phyloP scores from a whole-genome alignment of 2,329 filamentous ascomycete genomes.

The Trichoderma brevicompactum region DNA sequence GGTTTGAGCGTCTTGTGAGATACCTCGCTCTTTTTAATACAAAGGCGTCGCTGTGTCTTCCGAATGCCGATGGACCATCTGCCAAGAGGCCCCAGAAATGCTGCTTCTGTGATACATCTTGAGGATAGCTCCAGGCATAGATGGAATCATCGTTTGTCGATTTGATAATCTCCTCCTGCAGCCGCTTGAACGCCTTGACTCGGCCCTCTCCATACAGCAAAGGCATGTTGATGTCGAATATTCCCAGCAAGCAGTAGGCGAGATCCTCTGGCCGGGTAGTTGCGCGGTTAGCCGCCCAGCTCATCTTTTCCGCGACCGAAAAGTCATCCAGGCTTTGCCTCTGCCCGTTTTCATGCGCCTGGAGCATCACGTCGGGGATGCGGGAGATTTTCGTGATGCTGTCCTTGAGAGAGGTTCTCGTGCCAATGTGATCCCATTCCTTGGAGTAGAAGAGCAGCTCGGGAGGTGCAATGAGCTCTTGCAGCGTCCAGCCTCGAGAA shows the following conservation, averaged over 20 bases:
- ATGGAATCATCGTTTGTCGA: constrained; percentile 40
- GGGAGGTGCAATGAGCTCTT: constrained; percentile 39
- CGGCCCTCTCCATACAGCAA: constrained; percentile 42
- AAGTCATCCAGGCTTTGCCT: constrained; percentile 18
- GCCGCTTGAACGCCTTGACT: constrained; percentile 36
- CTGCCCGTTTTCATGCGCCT: constrained; percentile 25
- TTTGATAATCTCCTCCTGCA: constrained; percentile 40
- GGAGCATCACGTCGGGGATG: constrained; percentile 33
- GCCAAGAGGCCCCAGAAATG: constrained; percentile 39
- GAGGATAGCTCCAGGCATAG: constrained; percentile 36
- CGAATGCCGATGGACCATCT: constrained; percentile 36
- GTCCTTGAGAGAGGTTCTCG: constrained; percentile 32
- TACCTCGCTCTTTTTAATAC: constrained; percentile 33
- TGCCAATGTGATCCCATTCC: constrained; percentile 34
- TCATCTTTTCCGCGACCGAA: constrained; percentile 39
- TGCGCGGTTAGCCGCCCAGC: constrained; percentile 39
- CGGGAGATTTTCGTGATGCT: constrained; percentile 32
- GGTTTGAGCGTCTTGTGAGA: constrained; percentile 34
- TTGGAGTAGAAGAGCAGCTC: constrained; percentile 36
- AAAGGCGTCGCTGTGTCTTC: constrained; percentile 29
- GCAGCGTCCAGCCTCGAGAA: constrained; percentile 39
- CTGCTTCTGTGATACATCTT: constrained; percentile 29
- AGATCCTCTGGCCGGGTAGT: constrained; percentile 40
- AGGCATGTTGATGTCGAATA: constrained; percentile 43
- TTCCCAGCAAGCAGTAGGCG: constrained; percentile 41